Base-by-base conservation (phyloP, 768 basidiomycete genomes). In the Lyophyllum shimeji region DNA sequence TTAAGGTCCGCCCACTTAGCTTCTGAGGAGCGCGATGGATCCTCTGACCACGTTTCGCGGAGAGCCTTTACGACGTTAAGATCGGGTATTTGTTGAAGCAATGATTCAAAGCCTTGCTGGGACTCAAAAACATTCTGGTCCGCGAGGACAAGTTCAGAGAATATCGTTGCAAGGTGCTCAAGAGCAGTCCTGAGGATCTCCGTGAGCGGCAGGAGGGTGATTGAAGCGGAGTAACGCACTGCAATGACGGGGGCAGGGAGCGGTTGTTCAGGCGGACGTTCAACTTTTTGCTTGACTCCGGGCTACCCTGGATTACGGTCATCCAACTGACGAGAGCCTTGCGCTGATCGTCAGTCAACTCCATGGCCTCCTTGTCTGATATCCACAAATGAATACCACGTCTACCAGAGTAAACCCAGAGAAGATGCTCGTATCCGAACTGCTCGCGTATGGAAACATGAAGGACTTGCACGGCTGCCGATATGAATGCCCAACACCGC, bases 351-450 rank as follows among this genome's bases (percentile, higher is more conserved):
- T 99, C 97, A 9, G 91, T 95, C 46, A 98, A 78, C 52, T 82
- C 86, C 78, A 98, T 82, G 1, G 96, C 97, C 53, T 88, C 83
- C 33, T 81, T 74, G 71, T 99, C 97, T 2, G 90, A 93, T 59
- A 99, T 86, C 97, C 97, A 99, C 69, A 94, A 80, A 78, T 99
- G 97, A 62, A 99, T 99, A 51, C 97, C 97, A 73, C 97, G 89
- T 33, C 97, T 89, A 55, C 97, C 97, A 7, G 97, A 98, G 72
- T 98, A 99, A 27, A 98, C 95, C 96, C 96, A 99, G 11, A 99
- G 77, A 25, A 98, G 81, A 64, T 93, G 87, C 45, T 82, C 74
- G 71, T 89, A 99, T 7, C 95, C 95, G 69, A 96, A 98, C 61
- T 97, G 91, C 17, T 94, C 85, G 23, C 91, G 81, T 48, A 99